Conservation (phyloP, 2,329 filamentous ascomycete species). For the Lasiodiplodia hormozganensis region DNA sequence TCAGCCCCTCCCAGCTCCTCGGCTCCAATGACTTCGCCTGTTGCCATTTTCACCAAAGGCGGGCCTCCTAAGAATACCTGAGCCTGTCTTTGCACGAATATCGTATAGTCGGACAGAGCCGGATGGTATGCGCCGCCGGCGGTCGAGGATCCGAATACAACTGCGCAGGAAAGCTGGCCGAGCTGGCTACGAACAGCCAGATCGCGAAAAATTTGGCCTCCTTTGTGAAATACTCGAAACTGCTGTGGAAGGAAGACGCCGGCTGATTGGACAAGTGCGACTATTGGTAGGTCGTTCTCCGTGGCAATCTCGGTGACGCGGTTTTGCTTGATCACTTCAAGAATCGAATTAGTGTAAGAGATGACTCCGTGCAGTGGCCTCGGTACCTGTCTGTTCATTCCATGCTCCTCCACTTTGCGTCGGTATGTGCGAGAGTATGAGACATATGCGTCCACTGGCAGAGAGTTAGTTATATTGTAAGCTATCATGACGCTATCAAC, state of each 20-base stretch:
- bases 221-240: conserved; percentile 55
- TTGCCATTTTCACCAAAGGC: conserved; percentile 56
- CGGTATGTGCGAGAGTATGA: conserved; percentile 52
- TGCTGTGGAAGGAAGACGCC: conserved; percentile 54
- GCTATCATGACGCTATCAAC: background rate
- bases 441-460: conserved; percentile 43
- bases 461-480: background rate
- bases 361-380: background rate
- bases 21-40: conserved; percentile 51
- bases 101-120: conserved; percentile 52
- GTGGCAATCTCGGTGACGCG: conserved; percentile 48
- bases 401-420: conserved; percentile 53
- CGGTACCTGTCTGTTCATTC: conserved; percentile 43
- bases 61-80: conserved; percentile 55
- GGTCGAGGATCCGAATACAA: conserved; percentile 55
- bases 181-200: conserved; percentile 45
- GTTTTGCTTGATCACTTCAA: conserved; percentile 47
- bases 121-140: conserved; percentile 53
- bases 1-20: conserved; percentile 53
- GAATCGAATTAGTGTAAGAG: background rate
- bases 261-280: conserved; percentile 51
- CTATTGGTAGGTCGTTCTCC: conserved; percentile 51
- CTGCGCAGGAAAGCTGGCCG: conserved; percentile 50
- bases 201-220: conserved; percentile 48
- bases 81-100: conserved; percentile 52